Conservation (phyloP, 1,284 basidiomycete species). For the Takashimella tepidaria region DNA sequence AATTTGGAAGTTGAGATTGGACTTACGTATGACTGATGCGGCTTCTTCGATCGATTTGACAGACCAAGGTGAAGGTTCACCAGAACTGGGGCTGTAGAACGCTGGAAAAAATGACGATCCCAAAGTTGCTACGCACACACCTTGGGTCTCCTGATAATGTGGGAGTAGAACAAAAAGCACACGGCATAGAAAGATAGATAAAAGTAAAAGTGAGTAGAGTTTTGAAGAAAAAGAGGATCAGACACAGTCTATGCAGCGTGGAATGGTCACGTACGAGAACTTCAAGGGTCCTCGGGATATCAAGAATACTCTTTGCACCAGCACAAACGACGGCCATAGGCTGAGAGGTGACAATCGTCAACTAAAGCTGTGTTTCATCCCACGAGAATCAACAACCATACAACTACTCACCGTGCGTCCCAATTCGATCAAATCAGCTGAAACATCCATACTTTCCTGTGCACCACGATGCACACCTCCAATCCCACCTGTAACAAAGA, state of each 20-base stretch:
- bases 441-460: slow-evolving; percentile 84
- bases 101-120: slow-evolving; percentile 78
- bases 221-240: background rate
- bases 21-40: slow-evolving; percentile 17
- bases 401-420: slow-evolving; percentile 56
- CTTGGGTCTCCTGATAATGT: slow-evolving; percentile 76
- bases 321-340: slow-evolving; percentile 83
- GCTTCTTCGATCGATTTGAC: slow-evolving; percentile 13
- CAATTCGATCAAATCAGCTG: slow-evolving; percentile 82
- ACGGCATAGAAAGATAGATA: background rate
- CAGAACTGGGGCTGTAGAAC: slow-evolving; percentile 83
- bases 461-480: slow-evolving; percentile 85
- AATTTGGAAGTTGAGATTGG: background rate
- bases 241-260: background rate
- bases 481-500: slow-evolving; percentile 52
- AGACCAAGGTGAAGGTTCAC: slow-evolving; percentile 50
- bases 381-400: background rate
- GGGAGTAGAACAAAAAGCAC: background rate
- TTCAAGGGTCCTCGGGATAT: slow-evolving; percentile 87
- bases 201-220: too few species aligned
- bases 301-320: slow-evolving; percentile 92
- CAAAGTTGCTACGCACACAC: slow-evolving; percentile 85
- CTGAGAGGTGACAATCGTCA: slow-evolving; percentile 9
- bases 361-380: background rate
- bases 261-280: slow-evolving; percentile 64